Conservation (phyloP, 2,329 filamentous ascomycete species). For the Aureobasidium leucospermi region DNA sequence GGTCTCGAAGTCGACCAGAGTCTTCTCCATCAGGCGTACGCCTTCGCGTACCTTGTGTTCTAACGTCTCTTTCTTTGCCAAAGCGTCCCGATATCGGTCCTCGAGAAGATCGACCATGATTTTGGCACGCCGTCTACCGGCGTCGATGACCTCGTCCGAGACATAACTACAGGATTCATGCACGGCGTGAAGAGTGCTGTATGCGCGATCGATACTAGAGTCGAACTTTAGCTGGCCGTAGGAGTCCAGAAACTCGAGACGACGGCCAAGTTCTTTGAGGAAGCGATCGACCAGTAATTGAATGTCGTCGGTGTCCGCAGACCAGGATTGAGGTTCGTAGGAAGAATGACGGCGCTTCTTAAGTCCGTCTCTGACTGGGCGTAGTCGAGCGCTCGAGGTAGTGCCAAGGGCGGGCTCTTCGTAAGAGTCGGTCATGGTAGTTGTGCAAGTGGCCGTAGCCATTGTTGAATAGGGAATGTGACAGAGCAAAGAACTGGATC, state of each 20-base stretch:
- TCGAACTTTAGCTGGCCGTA: slow-evolving; percentile 82
- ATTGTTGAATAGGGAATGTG: slow-evolving; percentile 4
- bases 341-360: slow-evolving; percentile 41
- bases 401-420: slow-evolving; percentile 38
- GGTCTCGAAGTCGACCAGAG: slow-evolving; percentile 77
- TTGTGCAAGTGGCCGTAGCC: slow-evolving; percentile 18
- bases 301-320: slow-evolving; percentile 40
- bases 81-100: slow-evolving; percentile 73
- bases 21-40: slow-evolving; percentile 76
- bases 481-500: background rate
- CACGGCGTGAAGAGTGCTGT: slow-evolving; percentile 78
- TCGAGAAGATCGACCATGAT: slow-evolving; percentile 92
- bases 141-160: slow-evolving; percentile 82
- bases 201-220: slow-evolving; percentile 73
- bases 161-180: slow-evolving; percentile 82
- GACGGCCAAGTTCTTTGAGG: slow-evolving; percentile 75
- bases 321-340: slow-evolving; percentile 38
- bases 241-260: slow-evolving; percentile 79
- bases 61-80: slow-evolving; percentile 76
- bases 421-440: slow-evolving; percentile 26
- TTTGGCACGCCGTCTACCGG: slow-evolving; percentile 72
- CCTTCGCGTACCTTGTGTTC: slow-evolving; percentile 88
- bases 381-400: slow-evolving; percentile 29
- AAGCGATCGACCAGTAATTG: slow-evolving; percentile 61
- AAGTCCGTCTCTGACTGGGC: slow-evolving; percentile 23